Base-by-base conservation (phyloP, 2,329 filamentous ascomycete species). In the Phialemoniopsis sp. region DNA sequence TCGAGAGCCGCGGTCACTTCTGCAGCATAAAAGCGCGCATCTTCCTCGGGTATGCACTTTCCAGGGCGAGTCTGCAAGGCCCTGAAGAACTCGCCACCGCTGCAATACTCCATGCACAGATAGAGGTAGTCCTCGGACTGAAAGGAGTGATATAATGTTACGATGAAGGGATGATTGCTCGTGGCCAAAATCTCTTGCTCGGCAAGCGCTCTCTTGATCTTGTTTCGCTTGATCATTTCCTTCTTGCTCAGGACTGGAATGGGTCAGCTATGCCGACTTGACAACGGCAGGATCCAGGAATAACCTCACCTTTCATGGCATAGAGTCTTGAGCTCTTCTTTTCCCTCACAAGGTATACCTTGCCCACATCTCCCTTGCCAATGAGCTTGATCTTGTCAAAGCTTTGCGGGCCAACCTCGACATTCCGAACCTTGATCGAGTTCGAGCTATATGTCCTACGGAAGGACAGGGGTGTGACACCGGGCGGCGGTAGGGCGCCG, bases 371-470 rank as follows among this genome's bases (percentile, higher is more conserved):
- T 42, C 93, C 93, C 70, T 98, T 98, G 41, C 93, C 93, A 57
- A 98, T 96, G 66, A 98, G 76, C 65, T 98, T 98, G 66, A 98
- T 96, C 78, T 98, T 98, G 73, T 98, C 93, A 55, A 98, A 98
- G 60, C 91, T 97, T 46, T 87, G 76, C 1, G 93, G 93, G 1
- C 89, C 87, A 29, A 98, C 93, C 66, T 98, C 93, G 35, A 98
- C 93, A 60, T 95, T 89, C 54, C 93, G 81, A 50, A 97, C 88
- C 67, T 98, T 98, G 73, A 98, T 98, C 31, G 93, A 97, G 64
- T 97, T 98, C 50, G 91, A 96, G 65, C 93, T 97, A 63, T 98
- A 98, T 3, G 93, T 98, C 59, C 93, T 80, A 55, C 93, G 78
- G 67, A 96, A 98, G 15, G 88, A 82, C 36, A 88, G 73, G 14